Conservation (phyloP, 1,284 basidiomycete species). For the Ustilago cynodontis region DNA sequence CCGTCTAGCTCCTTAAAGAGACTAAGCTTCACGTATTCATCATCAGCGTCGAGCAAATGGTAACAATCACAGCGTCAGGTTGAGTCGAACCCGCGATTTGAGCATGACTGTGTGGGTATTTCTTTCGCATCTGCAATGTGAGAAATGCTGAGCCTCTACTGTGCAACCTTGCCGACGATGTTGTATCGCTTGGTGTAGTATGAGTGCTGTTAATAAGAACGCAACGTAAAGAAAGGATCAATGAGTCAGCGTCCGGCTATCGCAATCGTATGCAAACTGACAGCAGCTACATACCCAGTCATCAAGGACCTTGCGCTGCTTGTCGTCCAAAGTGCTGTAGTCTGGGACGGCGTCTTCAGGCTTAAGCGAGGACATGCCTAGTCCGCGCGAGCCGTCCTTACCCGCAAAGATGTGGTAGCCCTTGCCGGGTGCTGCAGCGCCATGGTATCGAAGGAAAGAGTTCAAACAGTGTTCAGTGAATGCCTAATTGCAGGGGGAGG, state of each 20-base stretch:
- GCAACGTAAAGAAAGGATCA: not conserved
- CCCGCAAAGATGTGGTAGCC: conserved; percentile 77
- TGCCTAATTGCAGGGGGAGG: not conserved
- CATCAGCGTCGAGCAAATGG: not conserved
- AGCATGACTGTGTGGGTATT: not conserved
- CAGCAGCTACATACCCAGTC: conserved; percentile 77
- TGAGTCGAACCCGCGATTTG: not conserved
- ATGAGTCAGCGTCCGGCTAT: not conserved
- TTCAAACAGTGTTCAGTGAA: not conserved
- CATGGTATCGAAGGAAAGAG: not conserved
- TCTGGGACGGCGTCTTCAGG: conserved; percentile 88
- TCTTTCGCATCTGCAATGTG: not conserved
- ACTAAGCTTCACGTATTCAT: not conserved
- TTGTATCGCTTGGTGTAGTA: conserved; percentile 70
- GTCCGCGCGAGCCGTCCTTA: conserved; percentile 78
- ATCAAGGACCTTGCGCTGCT: conserved; percentile 84
- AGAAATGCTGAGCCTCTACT: not conserved
- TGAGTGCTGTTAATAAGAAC: conserved; percentile 36
- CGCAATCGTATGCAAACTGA: not conserved
- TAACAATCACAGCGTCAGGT: not conserved
- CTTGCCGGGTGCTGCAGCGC: conserved; percentile 52
- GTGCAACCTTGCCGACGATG: conserved; percentile 65
- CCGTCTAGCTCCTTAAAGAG: conserved; percentile 55
- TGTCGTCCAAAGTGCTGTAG: conserved; percentile 81
- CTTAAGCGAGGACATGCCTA: conserved; percentile 82